A percentile compares a stretch with the other conserved stretches of the same genome.
These are phyloP conservation scores for Dioszegia crocea DNA, from an alignment of 768 basidiomycete genomes.

Conservation along the genomic window DNA sequence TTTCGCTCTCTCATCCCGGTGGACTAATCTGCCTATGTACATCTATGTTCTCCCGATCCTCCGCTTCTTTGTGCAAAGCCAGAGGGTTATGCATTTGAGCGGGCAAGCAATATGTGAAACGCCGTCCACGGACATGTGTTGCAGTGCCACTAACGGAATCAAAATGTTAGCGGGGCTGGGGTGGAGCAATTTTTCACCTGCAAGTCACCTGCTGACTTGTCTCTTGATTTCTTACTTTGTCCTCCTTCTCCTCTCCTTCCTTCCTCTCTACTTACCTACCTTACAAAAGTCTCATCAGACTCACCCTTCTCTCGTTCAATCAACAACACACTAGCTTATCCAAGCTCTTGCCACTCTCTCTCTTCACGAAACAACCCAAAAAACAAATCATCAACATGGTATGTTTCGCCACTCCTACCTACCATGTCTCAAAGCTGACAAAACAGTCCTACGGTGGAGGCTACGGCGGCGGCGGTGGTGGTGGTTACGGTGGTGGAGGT, in stretches of 20 bases:
- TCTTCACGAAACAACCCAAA: neutral
- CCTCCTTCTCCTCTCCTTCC: neutral
- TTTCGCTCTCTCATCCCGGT: too few species aligned
- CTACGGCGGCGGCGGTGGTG: constrained; percentile 13
- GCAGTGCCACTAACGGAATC: constrained; percentile 4
- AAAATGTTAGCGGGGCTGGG: neutral
- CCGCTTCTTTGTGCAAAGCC: too few species aligned
- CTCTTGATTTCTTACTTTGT: neutral
- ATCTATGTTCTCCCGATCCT: too few species aligned
- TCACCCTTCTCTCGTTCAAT: neutral
- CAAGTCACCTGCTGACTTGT: neutral
- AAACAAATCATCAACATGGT: constrained; percentile 13
- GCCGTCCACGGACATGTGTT: too few species aligned
- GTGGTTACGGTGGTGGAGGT: constrained; percentile 6
- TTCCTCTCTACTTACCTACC: neutral
- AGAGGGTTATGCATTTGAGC: too few species aligned
- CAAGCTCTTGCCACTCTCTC: constrained; percentile 3
- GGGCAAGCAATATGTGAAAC: too few species aligned
- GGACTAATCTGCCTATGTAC: too few species aligned
- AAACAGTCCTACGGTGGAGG: constrained; percentile 23
- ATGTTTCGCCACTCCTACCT: neutral
- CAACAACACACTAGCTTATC: constrained; percentile 5
- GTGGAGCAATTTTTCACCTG: neutral
- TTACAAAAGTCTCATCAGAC: neutral
- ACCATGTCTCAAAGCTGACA: neutral